Conservation (phyloP, 2,329 filamentous ascomycete genomes). For the Gnomoniopsis sp. region DNA sequence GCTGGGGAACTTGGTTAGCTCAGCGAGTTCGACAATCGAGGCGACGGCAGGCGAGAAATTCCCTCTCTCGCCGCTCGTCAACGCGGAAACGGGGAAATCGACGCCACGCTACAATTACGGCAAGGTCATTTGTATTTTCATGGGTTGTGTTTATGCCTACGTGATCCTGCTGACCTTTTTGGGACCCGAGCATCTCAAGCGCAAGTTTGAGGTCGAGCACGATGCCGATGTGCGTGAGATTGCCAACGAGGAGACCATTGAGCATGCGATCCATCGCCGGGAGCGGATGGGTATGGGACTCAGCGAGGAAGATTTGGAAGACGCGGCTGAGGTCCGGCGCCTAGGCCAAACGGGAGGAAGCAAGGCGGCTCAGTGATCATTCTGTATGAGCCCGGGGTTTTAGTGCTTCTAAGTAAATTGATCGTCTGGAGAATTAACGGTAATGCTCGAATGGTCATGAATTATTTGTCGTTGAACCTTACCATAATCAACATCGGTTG, state of each 20-base stretch:
- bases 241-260: constrained; percentile 36
- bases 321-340: constrained; percentile 14
- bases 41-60: constrained; percentile 71
- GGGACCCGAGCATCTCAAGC: constrained; percentile 53
- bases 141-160: constrained; percentile 74
- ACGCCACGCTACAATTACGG: constrained; percentile 67
- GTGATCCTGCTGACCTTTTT: constrained; percentile 60
- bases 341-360: constrained; percentile 3
- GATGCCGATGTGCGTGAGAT: constrained; percentile 47
- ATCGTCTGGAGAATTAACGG: neutral
- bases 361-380: neutral
- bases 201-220: constrained; percentile 48
- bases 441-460: neutral
- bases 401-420: neutral
- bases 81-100: constrained; percentile 32
- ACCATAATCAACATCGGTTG: no score
- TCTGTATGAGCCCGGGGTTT: neutral
- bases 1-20: constrained; percentile 70
- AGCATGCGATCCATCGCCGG: constrained; percentile 38
- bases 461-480: no score
- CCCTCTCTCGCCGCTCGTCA: constrained; percentile 52
- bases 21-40: constrained; percentile 71
- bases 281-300: constrained; percentile 34
- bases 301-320: constrained; percentile 27
- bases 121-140: constrained; percentile 85